Evolutionary conservation across 2,329 filamentous ascomycete genomes (phyloP).

Genomic region (Samsoniella hepiali): DNA sequence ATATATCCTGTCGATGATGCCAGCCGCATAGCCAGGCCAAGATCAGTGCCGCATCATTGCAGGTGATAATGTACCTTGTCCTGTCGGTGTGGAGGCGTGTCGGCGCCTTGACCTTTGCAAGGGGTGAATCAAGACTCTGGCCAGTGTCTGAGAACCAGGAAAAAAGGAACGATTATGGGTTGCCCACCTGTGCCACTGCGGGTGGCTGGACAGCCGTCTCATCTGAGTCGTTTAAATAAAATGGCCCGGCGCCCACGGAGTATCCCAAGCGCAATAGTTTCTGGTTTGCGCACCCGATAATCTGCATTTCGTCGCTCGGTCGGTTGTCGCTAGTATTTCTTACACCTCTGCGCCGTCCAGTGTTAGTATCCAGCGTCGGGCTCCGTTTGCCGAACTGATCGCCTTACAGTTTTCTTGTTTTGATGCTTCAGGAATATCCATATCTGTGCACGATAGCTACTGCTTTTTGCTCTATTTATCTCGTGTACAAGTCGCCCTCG

Average conservation of each 20-base stretch:
- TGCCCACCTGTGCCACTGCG: not conserved
- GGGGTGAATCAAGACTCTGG: conserved; percentile 16
- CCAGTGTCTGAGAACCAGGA: conserved; percentile 18
- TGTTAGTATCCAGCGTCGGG: not conserved
- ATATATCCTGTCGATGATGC: not conserved
- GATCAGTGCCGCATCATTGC: conserved; percentile 7
- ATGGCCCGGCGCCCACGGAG: conserved; percentile 7
- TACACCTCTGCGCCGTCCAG: not conserved
- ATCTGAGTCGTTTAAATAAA: conserved; percentile 8
- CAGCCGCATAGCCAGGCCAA: not conserved
- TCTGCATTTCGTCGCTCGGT: not conserved
- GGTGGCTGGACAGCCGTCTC: conserved; percentile 8
- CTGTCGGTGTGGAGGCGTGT: not conserved
- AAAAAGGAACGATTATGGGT: conserved; percentile 18
- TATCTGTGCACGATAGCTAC: not conserved
- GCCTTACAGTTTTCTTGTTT: not conserved
- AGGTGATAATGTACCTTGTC: not conserved
- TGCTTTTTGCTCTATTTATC: not conserved
- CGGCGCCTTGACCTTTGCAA: conserved; percentile 20
- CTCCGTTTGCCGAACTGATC: not conserved
- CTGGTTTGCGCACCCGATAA: not conserved
- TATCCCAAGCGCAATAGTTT: conserved; percentile 5
- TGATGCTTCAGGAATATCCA: not conserved
- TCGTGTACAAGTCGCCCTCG: not conserved
- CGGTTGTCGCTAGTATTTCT: conserved; percentile 3